Percentiles rank a stretch among this genome's conserved stretches.
phyloP scores from a whole-genome alignment of 179 eudicot genomes.

The Camellia oleifera region DNA sequence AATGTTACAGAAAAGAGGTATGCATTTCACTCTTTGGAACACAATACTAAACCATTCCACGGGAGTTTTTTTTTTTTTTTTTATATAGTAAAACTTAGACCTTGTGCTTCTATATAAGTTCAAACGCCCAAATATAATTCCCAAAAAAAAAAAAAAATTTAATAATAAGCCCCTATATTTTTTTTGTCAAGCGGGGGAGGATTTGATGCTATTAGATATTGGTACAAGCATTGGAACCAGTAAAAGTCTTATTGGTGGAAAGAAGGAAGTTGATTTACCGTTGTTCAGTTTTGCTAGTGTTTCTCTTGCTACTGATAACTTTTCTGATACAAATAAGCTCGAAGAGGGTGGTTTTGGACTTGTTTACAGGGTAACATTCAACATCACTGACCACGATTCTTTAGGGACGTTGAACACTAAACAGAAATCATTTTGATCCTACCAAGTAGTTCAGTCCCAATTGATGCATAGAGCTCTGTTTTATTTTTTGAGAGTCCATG shows the following conservation, averaged over 20 bases:
- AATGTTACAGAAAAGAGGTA: not conserved
- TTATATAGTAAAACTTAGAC: too few relatives aligned
- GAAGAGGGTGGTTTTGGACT: conserved; percentile 53
- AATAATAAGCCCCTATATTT: too few relatives aligned
- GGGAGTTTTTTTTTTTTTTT: too few relatives aligned
- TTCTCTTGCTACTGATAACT: conserved; percentile 36
- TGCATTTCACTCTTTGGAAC: not conserved
- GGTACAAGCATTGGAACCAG: conserved; percentile 13
- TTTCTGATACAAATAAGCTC: conserved; percentile 37
- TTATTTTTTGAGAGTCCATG: too few relatives aligned
- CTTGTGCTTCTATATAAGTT: too few relatives aligned
- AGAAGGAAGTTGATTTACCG: conserved; percentile 34
- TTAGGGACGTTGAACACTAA: too few relatives aligned
- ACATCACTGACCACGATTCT: too few relatives aligned
- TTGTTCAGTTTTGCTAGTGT: conserved; percentile 30
- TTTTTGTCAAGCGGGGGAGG: not conserved
- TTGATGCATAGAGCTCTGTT: too few relatives aligned
- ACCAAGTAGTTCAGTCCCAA: too few relatives aligned
- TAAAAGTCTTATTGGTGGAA: not conserved
- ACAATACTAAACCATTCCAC: not conserved
- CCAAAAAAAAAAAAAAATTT: too few relatives aligned
- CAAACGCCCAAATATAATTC: too few relatives aligned
- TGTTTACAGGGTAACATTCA: conserved; percentile 47
- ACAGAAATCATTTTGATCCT: too few relatives aligned
- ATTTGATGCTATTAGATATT: conserved; percentile 22